Evolutionary conservation across 129 eudicot genomes (phyloP).

Genomic region (Daucus carota): DH1_v3.0 NC_030382.2:40496001-40496500

Average conservation of each 20-base stretch:
- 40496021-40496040: neutral
- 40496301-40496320: neutral
- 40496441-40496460: neutral
- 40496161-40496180: neutral
- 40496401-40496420: neutral
- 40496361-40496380: neutral
- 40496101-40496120: neutral
- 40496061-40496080: neutral
- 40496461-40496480: slow-evolving; percentile 67
- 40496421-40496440: neutral
- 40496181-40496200: neutral
- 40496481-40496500: slow-evolving; percentile 92
- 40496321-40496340: neutral
- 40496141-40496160: neutral
- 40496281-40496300: neutral
- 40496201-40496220: neutral
- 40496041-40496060: neutral
- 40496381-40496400: neutral
- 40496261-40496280: neutral
- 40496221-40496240: neutral
- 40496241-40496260: neutral
- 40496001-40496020: neutral
- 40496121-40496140: neutral
- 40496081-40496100: neutral
- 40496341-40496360: neutral